Percentiles rank a stretch among this genome's conserved stretches.
Evolutionary conservation across 225 moss, liverwort and hornwort genomes (phyloP).

Genomic region (Lunularia cruciata): DNA sequence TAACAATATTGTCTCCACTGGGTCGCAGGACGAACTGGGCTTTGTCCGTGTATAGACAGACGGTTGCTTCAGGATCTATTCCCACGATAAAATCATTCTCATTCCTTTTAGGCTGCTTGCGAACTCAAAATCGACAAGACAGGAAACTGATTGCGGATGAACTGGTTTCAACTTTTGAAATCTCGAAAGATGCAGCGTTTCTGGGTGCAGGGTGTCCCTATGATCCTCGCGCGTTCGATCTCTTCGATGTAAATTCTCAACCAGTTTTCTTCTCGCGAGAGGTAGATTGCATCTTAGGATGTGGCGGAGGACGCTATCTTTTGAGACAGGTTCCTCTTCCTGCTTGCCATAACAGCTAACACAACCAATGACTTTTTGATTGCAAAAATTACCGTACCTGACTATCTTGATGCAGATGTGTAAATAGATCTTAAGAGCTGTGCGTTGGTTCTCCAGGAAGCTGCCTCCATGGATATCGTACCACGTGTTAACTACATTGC

Average conservation of each 20-base stretch:
- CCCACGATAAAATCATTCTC: slow-evolving; percentile 78
- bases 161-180: slow-evolving; percentile 43
- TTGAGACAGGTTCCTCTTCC: too few species aligned
- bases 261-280: too few species aligned
- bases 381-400: too few species aligned
- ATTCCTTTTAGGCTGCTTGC: slow-evolving; percentile 84
- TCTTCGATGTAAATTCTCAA: slow-evolving; percentile 81
- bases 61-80: slow-evolving; percentile 62
- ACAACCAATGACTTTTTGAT: too few species aligned
- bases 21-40: slow-evolving; percentile 95
- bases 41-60: slow-evolving; percentile 79
- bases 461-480: slow-evolving; percentile 65
- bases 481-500: slow-evolving; percentile 62
- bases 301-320: too few species aligned
- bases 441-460: slow-evolving; percentile 84
- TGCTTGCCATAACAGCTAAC: too few species aligned
- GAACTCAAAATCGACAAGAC: slow-evolving; percentile 47
- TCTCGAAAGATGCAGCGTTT: slow-evolving; percentile 38
- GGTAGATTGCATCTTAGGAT: too few species aligned
- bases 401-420: too few species aligned
- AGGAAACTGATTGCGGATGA: slow-evolving; percentile 47
- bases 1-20: too few species aligned
- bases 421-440: too few species aligned
- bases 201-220: slow-evolving; percentile 73
- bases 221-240: slow-evolving; percentile 79